Conservation (phyloP, 768 basidiomycete genomes). For the Tylopilus subfusipes region DNA sequence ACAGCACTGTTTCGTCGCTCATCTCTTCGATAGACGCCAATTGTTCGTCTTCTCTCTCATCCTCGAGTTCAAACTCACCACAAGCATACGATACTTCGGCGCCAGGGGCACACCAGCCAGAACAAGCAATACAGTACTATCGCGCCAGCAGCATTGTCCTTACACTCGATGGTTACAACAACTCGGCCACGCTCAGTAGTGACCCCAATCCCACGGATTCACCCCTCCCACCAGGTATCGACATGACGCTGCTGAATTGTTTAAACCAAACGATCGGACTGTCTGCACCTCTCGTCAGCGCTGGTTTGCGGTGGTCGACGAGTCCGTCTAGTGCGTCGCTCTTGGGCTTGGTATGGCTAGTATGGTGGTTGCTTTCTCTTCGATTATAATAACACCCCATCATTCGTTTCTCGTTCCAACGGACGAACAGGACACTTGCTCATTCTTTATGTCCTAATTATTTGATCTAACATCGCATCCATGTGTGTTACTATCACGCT, state of each 20-base stretch:
- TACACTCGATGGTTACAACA: slow-evolving; percentile 64
- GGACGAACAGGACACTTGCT: background rate
- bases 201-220: slow-evolving; percentile 42
- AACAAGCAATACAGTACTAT: slow-evolving; percentile 65
- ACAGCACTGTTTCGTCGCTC: slow-evolving; percentile 43
- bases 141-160: slow-evolving; percentile 62
- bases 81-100: slow-evolving; percentile 30
- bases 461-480: background rate
- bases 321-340: slow-evolving; percentile 4
- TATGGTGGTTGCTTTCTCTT: slow-evolving; percentile 15
- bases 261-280: slow-evolving; percentile 60
- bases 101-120: slow-evolving; percentile 36
- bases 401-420: background rate
- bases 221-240: slow-evolving; percentile 51
- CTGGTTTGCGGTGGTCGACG: slow-evolving; percentile 11
- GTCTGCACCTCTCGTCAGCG: slow-evolving; percentile 54
- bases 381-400: background rate
- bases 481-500: background rate
- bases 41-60: slow-evolving; percentile 40
- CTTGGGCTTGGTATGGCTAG: slow-evolving; percentile 15
- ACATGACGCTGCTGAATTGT: slow-evolving; percentile 49
- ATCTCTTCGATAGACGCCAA: slow-evolving; percentile 40
- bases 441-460: background rate
- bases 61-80: slow-evolving; percentile 32
- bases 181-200: slow-evolving; percentile 46